A percentile compares a stretch with the other conserved stretches of the same genome.
Evolutionary conservation across 192 early-diverging fungal species (phyloP).

Genomic region (Chytriomyces sp.): DNA sequence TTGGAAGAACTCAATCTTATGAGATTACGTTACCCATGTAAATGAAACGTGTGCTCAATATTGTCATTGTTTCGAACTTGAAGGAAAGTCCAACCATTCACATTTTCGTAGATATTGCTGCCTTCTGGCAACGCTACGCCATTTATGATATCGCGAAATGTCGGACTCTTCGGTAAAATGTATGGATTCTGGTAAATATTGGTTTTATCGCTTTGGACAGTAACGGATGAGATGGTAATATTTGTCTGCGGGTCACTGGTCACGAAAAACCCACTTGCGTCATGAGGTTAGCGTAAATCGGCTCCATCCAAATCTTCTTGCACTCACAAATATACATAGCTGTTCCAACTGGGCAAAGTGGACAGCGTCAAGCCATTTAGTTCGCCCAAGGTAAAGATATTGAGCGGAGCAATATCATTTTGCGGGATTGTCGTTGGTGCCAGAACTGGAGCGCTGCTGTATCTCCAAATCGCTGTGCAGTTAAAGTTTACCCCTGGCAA

Average conservation of each 20-base stretch:
- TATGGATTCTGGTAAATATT: slow-evolving; percentile 7
- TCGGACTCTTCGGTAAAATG: not conserved
- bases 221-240: not conserved
- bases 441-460: not conserved
- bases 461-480: slow-evolving; percentile 1
- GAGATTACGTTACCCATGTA: slow-evolving; percentile 11
- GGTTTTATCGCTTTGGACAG: not conserved
- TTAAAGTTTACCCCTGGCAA: not conserved
- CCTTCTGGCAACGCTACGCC: not conserved
- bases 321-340: slow-evolving; percentile 9
- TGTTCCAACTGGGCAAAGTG: not conserved
- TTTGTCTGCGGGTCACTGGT: not conserved
- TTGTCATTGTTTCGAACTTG: slow-evolving; percentile 1
- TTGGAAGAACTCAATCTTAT: not conserved
- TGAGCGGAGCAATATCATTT: not conserved
- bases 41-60: slow-evolving; percentile 21
- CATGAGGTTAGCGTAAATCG: not conserved
- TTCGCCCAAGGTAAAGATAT: slow-evolving; percentile 20
- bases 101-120: not conserved
- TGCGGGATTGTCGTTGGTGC: not conserved
- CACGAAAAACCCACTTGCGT: not conserved
- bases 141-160: not conserved
- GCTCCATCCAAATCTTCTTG: too few species aligned
- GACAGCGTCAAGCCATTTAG: slow-evolving; percentile 7
- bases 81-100: slow-evolving; percentile 5